These are phyloP conservation scores for Alternaria consortialis DNA, from an alignment of 2,329 filamentous ascomycete species.

Conservation along the genomic window DNA sequence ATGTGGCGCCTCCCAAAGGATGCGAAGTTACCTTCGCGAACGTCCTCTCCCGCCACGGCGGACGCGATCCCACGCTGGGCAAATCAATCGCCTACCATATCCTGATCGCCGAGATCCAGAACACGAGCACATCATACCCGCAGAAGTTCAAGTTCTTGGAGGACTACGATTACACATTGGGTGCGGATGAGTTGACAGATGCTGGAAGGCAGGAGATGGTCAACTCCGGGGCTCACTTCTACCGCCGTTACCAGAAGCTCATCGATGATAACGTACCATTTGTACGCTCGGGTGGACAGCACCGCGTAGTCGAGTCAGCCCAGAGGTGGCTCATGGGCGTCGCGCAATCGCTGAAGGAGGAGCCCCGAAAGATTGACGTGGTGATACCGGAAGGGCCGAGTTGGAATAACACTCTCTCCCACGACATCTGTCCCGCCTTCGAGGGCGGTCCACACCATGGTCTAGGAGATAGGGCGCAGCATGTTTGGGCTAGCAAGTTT, in stretches of 20 bases:
- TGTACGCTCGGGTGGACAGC: conserved; percentile 73
- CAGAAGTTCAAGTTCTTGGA: conserved; percentile 74
- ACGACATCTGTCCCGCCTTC: conserved; percentile 75
- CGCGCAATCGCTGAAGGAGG: conserved; percentile 61
- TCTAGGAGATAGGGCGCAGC: conserved; percentile 59
- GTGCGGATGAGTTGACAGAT: conserved; percentile 71
- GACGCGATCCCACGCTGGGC: conserved; percentile 76
- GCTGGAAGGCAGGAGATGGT: conserved; percentile 76
- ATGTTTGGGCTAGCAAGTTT: conserved; percentile 71
- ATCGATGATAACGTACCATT: conserved; percentile 70
- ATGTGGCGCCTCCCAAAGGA: conserved; percentile 66
- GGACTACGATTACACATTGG: conserved; percentile 75
- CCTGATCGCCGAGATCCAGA: conserved; percentile 73
- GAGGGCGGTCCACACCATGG: conserved; percentile 65
- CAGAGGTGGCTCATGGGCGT: conserved; percentile 80
- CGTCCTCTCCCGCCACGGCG: conserved; percentile 84
- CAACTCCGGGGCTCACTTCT: conserved; percentile 80
- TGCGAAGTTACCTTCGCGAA: conserved; percentile 83
- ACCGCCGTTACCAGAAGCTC: conserved; percentile 73
- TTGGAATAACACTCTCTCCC: conserved; percentile 83
- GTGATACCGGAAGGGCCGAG: conserved; percentile 72
- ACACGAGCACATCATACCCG: conserved; percentile 63
- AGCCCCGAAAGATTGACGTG: conserved; percentile 58
- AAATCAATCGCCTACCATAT: conserved; percentile 72
- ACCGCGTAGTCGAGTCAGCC: conserved; percentile 78